phyloP scores from a whole-genome alignment of 2,329 filamentous ascomycete species.

The Spiromastix sp. region DNA sequence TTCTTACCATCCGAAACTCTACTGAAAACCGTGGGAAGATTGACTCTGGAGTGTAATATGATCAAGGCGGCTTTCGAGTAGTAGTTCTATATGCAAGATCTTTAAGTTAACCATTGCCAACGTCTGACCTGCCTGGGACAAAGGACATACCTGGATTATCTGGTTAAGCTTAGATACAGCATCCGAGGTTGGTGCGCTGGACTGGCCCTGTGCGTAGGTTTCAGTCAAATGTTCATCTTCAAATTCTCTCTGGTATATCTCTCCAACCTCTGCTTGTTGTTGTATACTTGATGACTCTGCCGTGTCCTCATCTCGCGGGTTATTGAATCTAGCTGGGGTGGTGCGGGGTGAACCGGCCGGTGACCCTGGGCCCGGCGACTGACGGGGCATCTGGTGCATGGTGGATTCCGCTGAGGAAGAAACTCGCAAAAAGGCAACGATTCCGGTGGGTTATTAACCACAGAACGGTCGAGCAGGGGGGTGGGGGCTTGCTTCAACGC shows the following conservation, averaged over 20 bases:
- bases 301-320: slow-evolving; percentile 59
- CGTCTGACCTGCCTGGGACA: neutral
- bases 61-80: slow-evolving; percentile 78
- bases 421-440: slow-evolving; percentile 3
- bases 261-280: slow-evolving; percentile 41
- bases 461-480: no score
- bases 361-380: slow-evolving; percentile 60
- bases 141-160: slow-evolving; percentile 66
- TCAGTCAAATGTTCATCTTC: slow-evolving; percentile 41
- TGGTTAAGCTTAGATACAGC: slow-evolving; percentile 75
- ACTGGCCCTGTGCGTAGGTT: slow-evolving; percentile 29
- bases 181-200: slow-evolving; percentile 49
- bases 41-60: slow-evolving; percentile 70
- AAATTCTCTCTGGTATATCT: slow-evolving; percentile 39
- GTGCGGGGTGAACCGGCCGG: slow-evolving; percentile 62
- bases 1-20: slow-evolving; percentile 51
- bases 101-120: no score
- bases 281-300: slow-evolving; percentile 38
- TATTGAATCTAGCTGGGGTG: slow-evolving; percentile 63
- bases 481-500: no score
- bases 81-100: slow-evolving; percentile 66
- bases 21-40: slow-evolving; percentile 49
- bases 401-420: slow-evolving; percentile 15
- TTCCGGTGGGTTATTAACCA: neutral
- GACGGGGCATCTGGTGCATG: slow-evolving; percentile 88